Evolutionary conservation across 306 rosid genomes (phyloP).

Genomic region (Pyrus pyrifolia): DNA sequence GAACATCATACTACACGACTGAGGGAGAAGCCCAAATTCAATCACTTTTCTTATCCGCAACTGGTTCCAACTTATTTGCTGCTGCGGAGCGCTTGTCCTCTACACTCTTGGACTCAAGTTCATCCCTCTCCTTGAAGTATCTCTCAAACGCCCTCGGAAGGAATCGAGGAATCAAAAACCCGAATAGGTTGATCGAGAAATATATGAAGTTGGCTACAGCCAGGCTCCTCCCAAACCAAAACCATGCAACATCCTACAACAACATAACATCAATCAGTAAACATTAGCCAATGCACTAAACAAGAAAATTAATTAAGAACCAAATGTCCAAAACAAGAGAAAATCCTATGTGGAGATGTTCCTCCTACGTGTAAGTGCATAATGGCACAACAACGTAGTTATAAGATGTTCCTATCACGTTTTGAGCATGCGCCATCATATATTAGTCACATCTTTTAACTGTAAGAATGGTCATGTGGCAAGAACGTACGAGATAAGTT

Average conservation of each 20-base stretch:
- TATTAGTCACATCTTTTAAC: too few species aligned
- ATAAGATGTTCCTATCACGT: background rate
- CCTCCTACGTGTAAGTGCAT: background rate
- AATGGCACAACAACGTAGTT: background rate
- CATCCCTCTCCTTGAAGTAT: constrained; percentile 54
- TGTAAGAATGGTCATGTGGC: background rate
- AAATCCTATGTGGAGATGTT: background rate
- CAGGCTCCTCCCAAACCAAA: constrained; percentile 68
- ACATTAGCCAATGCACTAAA: background rate
- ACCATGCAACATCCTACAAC: constrained; percentile 60
- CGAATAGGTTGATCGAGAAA: constrained; percentile 56
- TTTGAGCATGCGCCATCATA: background rate
- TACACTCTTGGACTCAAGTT: constrained; percentile 39
- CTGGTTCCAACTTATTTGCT: constrained; percentile 11
- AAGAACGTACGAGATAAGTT: background rate
- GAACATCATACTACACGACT: background rate
- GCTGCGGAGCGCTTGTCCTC: constrained; percentile 48
- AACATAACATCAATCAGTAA: background rate
- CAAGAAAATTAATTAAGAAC: background rate
- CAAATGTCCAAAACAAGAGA: background rate
- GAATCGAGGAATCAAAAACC: constrained; percentile 63
- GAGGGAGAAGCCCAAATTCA: background rate
- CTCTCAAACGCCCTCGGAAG: constrained; percentile 78
- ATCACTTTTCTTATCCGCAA: constrained; percentile 24
- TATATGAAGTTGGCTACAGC: constrained; percentile 48